phyloP scores from a whole-genome alignment of 2,329 filamentous ascomycete genomes.

The Sclerotinia subarctica region DNA sequence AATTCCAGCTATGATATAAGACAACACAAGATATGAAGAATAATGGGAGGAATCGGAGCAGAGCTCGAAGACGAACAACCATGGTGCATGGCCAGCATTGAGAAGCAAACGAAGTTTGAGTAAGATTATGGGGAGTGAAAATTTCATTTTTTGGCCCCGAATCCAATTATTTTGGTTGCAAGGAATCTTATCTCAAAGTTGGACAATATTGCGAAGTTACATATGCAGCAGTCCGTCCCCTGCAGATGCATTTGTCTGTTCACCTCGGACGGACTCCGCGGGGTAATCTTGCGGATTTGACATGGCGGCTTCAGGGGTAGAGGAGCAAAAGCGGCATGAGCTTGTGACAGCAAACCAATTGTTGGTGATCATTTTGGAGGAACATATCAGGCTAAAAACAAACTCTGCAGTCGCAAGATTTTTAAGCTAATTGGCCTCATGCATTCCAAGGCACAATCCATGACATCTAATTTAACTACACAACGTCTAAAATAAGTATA shows the following conservation, averaged over 20 bases:
- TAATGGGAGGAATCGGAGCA: constrained; percentile 12
- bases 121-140: constrained; percentile 1
- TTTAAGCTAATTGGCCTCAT: not conserved
- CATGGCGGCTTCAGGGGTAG: constrained; percentile 2
- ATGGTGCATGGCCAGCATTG: constrained; percentile 7
- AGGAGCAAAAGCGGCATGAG: constrained; percentile 4
- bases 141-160: not conserved
- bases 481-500: not conserved
- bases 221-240: not conserved
- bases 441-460: constrained; percentile 4
- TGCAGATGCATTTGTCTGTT: constrained; percentile 7
- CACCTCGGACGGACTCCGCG: not conserved
- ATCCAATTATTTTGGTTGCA: not conserved
- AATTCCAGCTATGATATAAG: constrained; percentile 10
- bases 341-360: not conserved
- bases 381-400: not conserved
- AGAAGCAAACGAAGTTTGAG: constrained; percentile 7
- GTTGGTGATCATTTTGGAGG: not conserved
- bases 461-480: constrained; percentile 13
- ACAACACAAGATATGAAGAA: constrained; percentile 2
- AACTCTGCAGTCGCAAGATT: not conserved
- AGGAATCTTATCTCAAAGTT: not conserved
- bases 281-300: constrained; percentile 3
- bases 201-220: not conserved
- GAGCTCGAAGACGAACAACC: constrained; percentile 8